Evolutionary conservation across 1,139 yeast genomes (phyloP).

Genomic region (Diutina ranongensis): DNA sequence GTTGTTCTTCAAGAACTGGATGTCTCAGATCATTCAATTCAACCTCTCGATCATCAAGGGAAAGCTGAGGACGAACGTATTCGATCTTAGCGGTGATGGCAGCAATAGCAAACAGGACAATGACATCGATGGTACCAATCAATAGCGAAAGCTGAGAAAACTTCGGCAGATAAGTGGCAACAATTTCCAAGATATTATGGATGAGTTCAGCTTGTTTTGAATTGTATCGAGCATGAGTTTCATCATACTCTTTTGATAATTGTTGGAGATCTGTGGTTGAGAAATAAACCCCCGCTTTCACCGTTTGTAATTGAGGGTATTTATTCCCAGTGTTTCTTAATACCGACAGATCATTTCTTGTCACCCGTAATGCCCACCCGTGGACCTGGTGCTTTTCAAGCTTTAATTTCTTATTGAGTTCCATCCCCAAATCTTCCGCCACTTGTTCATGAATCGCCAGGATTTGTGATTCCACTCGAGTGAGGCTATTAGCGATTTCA

Average conservation of each 20-base stretch:
- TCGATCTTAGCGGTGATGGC: slow-evolving; percentile 78
- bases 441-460: slow-evolving; percentile 48
- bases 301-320: slow-evolving; percentile 76
- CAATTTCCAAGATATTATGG: slow-evolving; percentile 67
- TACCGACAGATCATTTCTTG: slow-evolving; percentile 78
- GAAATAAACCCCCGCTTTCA: slow-evolving; percentile 89
- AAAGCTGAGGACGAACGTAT: slow-evolving; percentile 56
- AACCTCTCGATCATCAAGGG: slow-evolving; percentile 37
- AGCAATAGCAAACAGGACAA: slow-evolving; percentile 76
- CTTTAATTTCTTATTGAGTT: slow-evolving; percentile 77
- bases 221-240: slow-evolving; percentile 56
- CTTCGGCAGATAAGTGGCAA: slow-evolving; percentile 71
- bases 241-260: slow-evolving; percentile 48
- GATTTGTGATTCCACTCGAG: slow-evolving; percentile 43
- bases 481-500: slow-evolving; percentile 47
- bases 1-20: slow-evolving; percentile 89
- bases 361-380: slow-evolving; percentile 91
- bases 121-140: slow-evolving; percentile 71
- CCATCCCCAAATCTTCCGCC: slow-evolving; percentile 69
- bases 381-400: slow-evolving; percentile 76
- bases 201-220: slow-evolving; percentile 67
- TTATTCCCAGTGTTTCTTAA: slow-evolving; percentile 48
- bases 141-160: slow-evolving; percentile 53
- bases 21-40: slow-evolving; percentile 69
- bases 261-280: slow-evolving; percentile 55